Base-by-base conservation (phyloP, 1,284 basidiomycete genomes). In the Cryptococcus amylolentus region DNA sequence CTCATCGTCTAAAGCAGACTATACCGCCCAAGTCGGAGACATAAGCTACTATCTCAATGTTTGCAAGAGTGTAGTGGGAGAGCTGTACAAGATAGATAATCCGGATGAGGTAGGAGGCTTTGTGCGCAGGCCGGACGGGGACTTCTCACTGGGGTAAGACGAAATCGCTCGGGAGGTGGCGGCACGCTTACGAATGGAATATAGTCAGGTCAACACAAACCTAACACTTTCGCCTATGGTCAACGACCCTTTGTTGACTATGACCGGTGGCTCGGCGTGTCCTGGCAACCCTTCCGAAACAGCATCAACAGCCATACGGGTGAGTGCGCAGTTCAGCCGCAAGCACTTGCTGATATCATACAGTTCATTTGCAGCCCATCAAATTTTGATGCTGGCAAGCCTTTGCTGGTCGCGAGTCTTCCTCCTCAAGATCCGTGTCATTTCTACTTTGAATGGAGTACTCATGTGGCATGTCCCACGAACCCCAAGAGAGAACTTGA, bases 371-470 rank as follows among this genome's bases (percentile, higher is more conserved):
- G 74, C 58, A 67, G 20, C 4, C 73, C 63, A 41, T 54, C 65
- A 27, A 70, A 72, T 40, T 77, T 74, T 55, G 55, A 63, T 31
- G 65, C 71, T 4, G 76, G 75, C 10, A 68, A 52, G 10, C 76
- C 75, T 2, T 55, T 58, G 3, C 66, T 77, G 16, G 58, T 77
- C 4, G 72, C 75, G 5, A 63, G 72, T 5, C 59, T 77, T 0
- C 76, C 76, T 6, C 65, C 67, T 7, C 63, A 60, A 14, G 58
- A 74, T 26, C 63, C 68, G 27, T 77, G 76, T 55, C 69, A 74
- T 47, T 77, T 76, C 61, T 72, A 71, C 65, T 77, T 77, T 53
- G 76, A 77, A 52, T 77, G 76, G 76, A 62, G 61, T 46, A 76
- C 72, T 10, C 76, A 76, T 54, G 71, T 75, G 28, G 76, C 76